phyloP scores from a whole-genome alignment of 1,284 basidiomycete species.

The Cutaneotrichosporon cutaneum region DNA sequence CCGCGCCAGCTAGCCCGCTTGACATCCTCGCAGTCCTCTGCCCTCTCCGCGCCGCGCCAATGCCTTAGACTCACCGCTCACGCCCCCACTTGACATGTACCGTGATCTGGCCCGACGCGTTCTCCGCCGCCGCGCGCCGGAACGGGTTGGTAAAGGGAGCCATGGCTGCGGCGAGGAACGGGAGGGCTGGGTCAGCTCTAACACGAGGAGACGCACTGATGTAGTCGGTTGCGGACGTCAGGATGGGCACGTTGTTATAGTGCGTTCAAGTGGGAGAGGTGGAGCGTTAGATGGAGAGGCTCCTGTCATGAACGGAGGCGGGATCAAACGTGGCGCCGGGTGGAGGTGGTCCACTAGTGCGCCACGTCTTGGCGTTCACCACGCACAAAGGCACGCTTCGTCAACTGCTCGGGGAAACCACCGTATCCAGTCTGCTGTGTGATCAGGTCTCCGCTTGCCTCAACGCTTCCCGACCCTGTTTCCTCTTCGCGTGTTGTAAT shows the following conservation, averaged over 20 bases:
- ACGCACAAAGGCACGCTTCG: no score
- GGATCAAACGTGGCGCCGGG: background rate
- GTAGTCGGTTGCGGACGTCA: slow-evolving; percentile 3
- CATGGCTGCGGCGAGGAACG: slow-evolving; percentile 19
- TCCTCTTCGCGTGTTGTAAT: no score
- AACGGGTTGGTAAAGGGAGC: slow-evolving; percentile 48
- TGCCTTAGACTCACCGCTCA: slow-evolving; percentile 29
- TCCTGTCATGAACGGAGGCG: background rate
- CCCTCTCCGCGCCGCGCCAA: no score
- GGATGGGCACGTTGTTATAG: background rate
- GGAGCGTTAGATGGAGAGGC: background rate
- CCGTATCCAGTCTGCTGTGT: no score
- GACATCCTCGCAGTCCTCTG: no score
- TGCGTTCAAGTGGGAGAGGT: background rate
- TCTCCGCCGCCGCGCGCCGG: slow-evolving; percentile 44
- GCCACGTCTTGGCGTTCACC: background rate
- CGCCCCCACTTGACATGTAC: slow-evolving; percentile 49
- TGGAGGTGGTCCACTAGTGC: background rate
- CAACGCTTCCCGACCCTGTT: no score
- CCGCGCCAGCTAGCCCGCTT: no score
- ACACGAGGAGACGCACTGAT: background rate
- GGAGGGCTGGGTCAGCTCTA: slow-evolving; percentile 11
- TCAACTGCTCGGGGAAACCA: no score
- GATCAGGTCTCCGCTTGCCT: no score
- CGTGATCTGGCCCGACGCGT: slow-evolving; percentile 41